Conservation (phyloP, 2,329 filamentous ascomycete species). For the Metarhizium guizhouense region DNA sequence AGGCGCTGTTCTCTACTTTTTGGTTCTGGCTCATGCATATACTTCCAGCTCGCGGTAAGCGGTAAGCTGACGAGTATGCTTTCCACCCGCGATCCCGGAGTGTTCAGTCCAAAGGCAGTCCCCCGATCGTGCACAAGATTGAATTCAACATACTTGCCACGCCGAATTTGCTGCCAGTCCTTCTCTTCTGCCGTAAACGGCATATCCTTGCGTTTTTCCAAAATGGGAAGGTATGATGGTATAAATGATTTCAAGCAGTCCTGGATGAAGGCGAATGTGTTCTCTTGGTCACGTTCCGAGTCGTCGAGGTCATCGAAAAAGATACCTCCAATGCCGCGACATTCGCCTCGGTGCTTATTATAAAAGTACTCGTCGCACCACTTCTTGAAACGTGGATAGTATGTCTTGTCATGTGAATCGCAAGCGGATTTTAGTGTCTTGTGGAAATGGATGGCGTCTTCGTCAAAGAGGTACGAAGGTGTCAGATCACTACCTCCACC, state of each 20-base stretch:
- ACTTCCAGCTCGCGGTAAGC: slow-evolving; percentile 85
- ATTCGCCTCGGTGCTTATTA: slow-evolving; percentile 83
- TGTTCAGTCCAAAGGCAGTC: slow-evolving; percentile 88
- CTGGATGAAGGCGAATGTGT: slow-evolving; percentile 81
- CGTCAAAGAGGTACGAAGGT: slow-evolving; percentile 88
- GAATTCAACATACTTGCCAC: slow-evolving; percentile 97
- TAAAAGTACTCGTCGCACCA: slow-evolving; percentile 98
- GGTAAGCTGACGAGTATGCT: slow-evolving; percentile 97
- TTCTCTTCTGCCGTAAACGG: slow-evolving; percentile 79
- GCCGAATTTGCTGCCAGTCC: slow-evolving; percentile 89
- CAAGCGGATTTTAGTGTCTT: slow-evolving; percentile 85
- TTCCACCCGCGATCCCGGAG: slow-evolving; percentile 83
- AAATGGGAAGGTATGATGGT: slow-evolving; percentile 82
- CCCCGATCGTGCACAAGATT: slow-evolving; percentile 96
- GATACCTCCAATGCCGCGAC: slow-evolving; percentile 85
- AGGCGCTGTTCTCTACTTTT: slow-evolving; percentile 71
- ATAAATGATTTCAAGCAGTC: slow-evolving; percentile 81
- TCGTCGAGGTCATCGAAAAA: slow-evolving; percentile 98
- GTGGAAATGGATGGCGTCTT: slow-evolving; percentile 96
- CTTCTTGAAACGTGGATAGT: slow-evolving; percentile 91
- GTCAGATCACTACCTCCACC: slow-evolving; percentile 92
- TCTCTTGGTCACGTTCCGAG: slow-evolving; percentile 76
- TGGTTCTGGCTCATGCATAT: slow-evolving; percentile 81
- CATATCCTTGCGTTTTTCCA: slow-evolving; percentile 86
- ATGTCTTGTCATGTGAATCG: slow-evolving; percentile 84